Evolutionary conservation across 768 basidiomycete genomes (phyloP), one percentile per base, ranked within the genome.

Genomic region (Amanita polypyramis): DNA sequence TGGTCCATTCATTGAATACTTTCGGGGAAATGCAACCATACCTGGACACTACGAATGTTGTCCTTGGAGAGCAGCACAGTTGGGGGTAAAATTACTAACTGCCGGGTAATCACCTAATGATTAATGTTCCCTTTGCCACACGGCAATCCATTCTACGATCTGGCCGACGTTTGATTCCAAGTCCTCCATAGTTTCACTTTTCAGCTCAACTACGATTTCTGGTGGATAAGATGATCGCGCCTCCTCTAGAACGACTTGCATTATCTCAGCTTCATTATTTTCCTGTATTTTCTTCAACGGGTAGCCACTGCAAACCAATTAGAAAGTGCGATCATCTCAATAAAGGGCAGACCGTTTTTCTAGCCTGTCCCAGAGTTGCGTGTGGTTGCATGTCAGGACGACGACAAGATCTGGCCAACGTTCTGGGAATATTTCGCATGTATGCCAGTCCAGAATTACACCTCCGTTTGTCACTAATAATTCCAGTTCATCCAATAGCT

Each of bases 221-320:
- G 73, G 58, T 0, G 83, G 75, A 62, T 97, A 99, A 0, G 91
- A 88, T 33, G 80, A 79, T 37, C 80, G 73, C 3, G 95, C 94
- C 62, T 99, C 96, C 27, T 89, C 84, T 9, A 86, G 68, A 32
- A 96, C 82, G 43, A 93, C 80, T 58, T 88, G 74, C 93, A 98
- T 96, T 59, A 99, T 98, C 68, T 99, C 96, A 10, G 94, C 93
- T 58, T 94, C 86, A 63, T 97, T 94, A 64, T 99, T 99, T 66
- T 99, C 96, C 61, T 94, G 87, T 4, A 99, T 90, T 66, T 99
- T 99, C 62, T 89, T 89, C 42, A 93, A 63, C 1, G 86, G 69
- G 60, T 98, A 98, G 7, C 77, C 76, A 52, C 94, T 97, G 62
- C 23, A 49, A 7, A 36, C 47, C 40, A n/a, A 46, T 44, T 40